A percentile compares a stretch with the other conserved stretches of the same genome.
phyloP scores from a whole-genome alignment of 2,329 filamentous ascomycete species.

The Cryphonectria nitschkei region DNA sequence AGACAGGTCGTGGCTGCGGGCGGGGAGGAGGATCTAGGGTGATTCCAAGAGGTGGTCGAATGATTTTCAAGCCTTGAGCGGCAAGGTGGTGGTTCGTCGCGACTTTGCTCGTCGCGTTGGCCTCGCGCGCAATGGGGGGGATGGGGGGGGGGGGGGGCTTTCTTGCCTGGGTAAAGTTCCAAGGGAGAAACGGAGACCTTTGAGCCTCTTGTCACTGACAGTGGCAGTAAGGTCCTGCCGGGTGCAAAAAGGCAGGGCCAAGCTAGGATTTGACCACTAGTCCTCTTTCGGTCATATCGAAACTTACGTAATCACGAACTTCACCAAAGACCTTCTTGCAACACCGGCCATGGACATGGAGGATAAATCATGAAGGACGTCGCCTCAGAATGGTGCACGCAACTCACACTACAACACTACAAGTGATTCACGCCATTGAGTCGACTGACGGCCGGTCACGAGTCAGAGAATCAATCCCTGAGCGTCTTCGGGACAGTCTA shows the following conservation, averaged over 20 bases:
- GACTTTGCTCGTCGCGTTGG: conserved; percentile 26
- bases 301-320: neutral
- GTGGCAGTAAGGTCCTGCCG: conserved; percentile 1
- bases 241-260: conserved; percentile 17
- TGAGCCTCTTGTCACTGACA: conserved; percentile 7
- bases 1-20: neutral
- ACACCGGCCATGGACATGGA: neutral
- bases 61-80: conserved; percentile 17
- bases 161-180: conserved; percentile 15
- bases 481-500: neutral
- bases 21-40: neutral
- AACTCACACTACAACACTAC: neutral
- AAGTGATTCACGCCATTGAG: neutral
- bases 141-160: neutral
- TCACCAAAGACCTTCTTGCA: neutral
- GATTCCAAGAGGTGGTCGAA: neutral
- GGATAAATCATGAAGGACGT: neutral
- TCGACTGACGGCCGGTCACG: neutral
- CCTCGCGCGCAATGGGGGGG: conserved; percentile 21
- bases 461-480: neutral
- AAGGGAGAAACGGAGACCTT: conserved; percentile 23
- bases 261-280: conserved; percentile 20
- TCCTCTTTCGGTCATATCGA: conserved; percentile 2
- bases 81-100: conserved; percentile 24
- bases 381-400: neutral